Conservation (phyloP, 2,329 filamentous ascomycete genomes). For the Trichoderma atrobrunneum region DNA sequence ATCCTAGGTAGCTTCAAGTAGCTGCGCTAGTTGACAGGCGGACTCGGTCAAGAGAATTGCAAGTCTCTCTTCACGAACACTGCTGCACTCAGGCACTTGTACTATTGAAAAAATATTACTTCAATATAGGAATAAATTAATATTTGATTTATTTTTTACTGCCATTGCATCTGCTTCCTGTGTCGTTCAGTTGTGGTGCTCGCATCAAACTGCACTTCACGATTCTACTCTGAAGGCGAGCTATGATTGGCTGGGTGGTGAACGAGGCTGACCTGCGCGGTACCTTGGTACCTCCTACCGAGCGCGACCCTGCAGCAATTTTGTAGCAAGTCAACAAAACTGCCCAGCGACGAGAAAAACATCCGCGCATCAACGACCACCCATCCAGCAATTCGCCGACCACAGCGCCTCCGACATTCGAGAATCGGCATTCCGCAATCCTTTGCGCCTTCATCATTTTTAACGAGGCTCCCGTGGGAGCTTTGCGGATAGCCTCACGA, state of each 20-base stretch:
- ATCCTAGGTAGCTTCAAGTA: neutral
- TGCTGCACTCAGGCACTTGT: neutral
- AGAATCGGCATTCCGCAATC: neutral
- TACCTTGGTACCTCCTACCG: conserved; percentile 10
- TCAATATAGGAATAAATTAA: neutral
- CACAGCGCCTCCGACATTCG: neutral
- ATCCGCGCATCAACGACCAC: neutral
- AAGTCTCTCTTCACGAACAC: neutral
- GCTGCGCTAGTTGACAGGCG: neutral
- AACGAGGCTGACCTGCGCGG: conserved; percentile 13
- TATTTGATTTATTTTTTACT: neutral
- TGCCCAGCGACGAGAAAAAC: conserved; percentile 11
- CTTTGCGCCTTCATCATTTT: neutral
- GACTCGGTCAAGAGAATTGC: neutral
- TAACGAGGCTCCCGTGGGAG: conserved; percentile 17
- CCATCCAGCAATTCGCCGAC: neutral
- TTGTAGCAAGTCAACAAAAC: conserved; percentile 21
- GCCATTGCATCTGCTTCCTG: neutral
- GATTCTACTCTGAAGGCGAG: neutral
- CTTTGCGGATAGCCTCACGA: conserved; percentile 19
- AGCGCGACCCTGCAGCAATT: conserved; percentile 20
- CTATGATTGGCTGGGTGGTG: conserved; percentile 4
- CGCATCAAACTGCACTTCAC: neutral
- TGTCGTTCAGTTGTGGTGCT: neutral
- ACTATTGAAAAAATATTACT: neutral